Evolutionary conservation across 2,329 filamentous ascomycete species (phyloP), one percentile per base, ranked within the genome.

Genomic region (Davidsoniella australis): DNA sequence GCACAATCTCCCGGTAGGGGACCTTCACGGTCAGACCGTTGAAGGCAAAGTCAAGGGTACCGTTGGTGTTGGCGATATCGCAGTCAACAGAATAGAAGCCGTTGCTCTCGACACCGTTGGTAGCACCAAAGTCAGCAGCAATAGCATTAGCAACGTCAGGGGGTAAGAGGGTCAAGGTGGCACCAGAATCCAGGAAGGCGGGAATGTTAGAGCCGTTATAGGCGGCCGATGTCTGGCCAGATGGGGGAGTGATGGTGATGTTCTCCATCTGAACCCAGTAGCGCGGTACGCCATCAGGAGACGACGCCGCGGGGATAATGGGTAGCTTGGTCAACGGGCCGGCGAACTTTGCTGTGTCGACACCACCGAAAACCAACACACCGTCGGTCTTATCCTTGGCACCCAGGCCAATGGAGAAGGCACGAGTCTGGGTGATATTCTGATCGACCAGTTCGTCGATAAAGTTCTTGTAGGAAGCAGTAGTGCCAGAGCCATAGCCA

Each of bases 141-240:
- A 78, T 69, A 40, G 57, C 54, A n/a, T 62, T 57, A 40, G 72
- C 72, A 29, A 85, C 62, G 17, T 61, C 59, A 49, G 72, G 63
- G 1, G 82, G 82, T 1, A 86, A 66, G 49, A 84, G 73, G 45
- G 75, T 80, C 57, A 84, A 67, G 12, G 78, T 83, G 20, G 77
- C 78, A 5, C 82, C 82, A 23, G 76, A 82, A 63, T 86, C 82
- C 41, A 85, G 69, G 48, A 85, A 76, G 9, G 82, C 79, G 10
- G 75, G 67, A 55, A 69, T 63, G 14, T 56, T 56, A 41, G 64
- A 64, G 57, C 62, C 61, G 38, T 58, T 47, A 54, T 69, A 69
- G 17, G 48, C 52, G 43, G 54, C 41, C 3, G 55, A 51, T 57
- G 56, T 41, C 58, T 61, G 29, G 54, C 57, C 42, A 48, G 56